phyloP scores from a whole-genome alignment of 495 filamentous ascomycete species.

The Evansstolkia leycettana region DNA sequence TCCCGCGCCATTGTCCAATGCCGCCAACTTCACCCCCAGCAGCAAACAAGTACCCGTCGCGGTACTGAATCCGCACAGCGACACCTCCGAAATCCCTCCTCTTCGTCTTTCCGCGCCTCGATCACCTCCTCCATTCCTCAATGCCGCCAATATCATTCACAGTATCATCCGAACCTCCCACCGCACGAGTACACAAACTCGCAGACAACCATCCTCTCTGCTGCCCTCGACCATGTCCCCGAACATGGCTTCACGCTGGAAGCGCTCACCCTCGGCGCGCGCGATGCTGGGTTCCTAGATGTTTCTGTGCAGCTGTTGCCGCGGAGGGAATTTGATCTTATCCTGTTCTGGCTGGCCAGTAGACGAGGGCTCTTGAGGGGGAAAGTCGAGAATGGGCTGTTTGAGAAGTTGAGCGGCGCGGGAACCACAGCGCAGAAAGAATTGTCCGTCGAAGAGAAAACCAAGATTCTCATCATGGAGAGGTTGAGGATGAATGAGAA shows the following conservation, averaged over 20 bases:
- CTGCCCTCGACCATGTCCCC: conserved; percentile 70
- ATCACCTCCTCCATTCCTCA: no score
- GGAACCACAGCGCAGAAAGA: conserved; percentile 6
- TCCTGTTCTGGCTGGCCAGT: conserved; percentile 68
- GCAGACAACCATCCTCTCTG: conserved; percentile 68
- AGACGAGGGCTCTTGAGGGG: conserved; percentile 46
- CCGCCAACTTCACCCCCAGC: no score
- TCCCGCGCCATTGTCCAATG: no score
- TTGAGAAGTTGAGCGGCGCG: conserved; percentile 5
- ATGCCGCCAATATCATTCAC: conserved; percentile 56
- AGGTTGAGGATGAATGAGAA: conserved; percentile 58
- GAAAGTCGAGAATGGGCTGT: conserved; percentile 31
- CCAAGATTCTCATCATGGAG: conserved; percentile 55
- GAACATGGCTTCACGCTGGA: conserved; percentile 64
- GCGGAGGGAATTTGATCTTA: conserved; percentile 64
- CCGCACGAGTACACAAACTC: conserved; percentile 48
- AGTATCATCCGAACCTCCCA: conserved; percentile 43
- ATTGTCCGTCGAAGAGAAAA: conserved; percentile 39
- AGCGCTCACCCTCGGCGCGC: conserved; percentile 63
- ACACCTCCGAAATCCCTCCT: no score
- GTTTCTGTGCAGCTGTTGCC: conserved; percentile 75
- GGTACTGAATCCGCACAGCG: no score
- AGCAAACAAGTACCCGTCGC: no score
- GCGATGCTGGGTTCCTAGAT: conserved; percentile 74
- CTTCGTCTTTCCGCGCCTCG: no score